Evolutionary conservation across 768 basidiomycete species (phyloP).

Genomic region (Pleurotus cornucopiae): DNA sequence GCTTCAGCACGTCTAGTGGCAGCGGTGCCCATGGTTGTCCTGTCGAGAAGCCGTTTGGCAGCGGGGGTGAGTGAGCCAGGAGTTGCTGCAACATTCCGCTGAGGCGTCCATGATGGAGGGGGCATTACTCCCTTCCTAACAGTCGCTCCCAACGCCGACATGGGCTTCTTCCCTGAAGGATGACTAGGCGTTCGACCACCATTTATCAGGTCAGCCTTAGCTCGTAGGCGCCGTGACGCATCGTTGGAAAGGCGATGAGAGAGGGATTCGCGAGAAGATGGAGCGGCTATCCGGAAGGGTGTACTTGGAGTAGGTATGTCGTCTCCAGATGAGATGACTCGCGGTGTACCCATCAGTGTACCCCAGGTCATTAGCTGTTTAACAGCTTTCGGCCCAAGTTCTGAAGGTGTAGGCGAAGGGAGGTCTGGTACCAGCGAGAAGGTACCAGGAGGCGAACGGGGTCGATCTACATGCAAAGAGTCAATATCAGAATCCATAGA

Average conservation of each 20-base stretch:
- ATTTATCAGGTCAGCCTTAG: conserved; percentile 65
- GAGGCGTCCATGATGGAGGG: conserved; percentile 78
- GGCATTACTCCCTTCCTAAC: conserved; percentile 60
- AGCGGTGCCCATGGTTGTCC: conserved; percentile 63
- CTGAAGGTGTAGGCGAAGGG: conserved; percentile 82
- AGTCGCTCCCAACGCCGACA: conserved; percentile 6
- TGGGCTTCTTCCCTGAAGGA: conserved; percentile 23
- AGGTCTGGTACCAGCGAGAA: conserved; percentile 81
- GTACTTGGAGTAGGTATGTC: conserved; percentile 47
- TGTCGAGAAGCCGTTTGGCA: conserved; percentile 68
- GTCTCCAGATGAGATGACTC: conserved; percentile 67
- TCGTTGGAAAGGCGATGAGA: conserved; percentile 78
- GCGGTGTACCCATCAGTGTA: conserved; percentile 86
- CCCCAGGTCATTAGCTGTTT: conserved; percentile 99
- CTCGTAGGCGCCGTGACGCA: conserved; percentile 77
- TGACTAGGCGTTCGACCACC: conserved; percentile 35
- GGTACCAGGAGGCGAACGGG: conserved; percentile 49
- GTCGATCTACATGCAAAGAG: conserved; percentile 45
- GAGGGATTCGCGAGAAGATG: conserved; percentile 75
- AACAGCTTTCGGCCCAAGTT: conserved; percentile 77
- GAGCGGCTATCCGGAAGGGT: conserved; percentile 76
- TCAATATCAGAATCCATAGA: background rate
- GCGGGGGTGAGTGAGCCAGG: conserved; percentile 84
- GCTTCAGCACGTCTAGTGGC: conserved; percentile 63
- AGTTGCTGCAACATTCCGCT: conserved; percentile 51